A percentile compares a stretch with the other conserved stretches of the same genome.
Conservation (phyloP, 1,139 yeast species). For the Protomyces inouyei region DNA sequence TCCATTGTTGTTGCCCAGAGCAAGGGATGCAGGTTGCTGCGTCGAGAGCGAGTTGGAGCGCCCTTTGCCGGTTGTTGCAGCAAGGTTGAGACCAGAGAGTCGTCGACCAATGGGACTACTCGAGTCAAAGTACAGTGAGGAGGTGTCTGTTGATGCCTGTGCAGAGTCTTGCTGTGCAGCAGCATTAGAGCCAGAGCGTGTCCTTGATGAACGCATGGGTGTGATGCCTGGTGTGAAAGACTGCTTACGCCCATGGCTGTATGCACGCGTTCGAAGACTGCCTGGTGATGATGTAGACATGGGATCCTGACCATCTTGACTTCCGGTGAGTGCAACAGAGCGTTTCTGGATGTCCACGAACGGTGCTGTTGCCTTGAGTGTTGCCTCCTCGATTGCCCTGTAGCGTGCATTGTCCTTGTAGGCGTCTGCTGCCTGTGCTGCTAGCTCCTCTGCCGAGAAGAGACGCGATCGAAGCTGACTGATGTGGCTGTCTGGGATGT, state of each 20-base stretch:
- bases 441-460: not conserved
- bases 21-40: not conserved
- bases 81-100: not conserved
- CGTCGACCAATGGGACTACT: not conserved
- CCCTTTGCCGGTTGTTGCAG: not conserved
- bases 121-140: not conserved
- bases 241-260: not conserved
- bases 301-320: not conserved
- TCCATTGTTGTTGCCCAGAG: not conserved
- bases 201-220: not conserved
- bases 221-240: not conserved
- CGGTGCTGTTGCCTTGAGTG: slow-evolving; percentile 21
- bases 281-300: slow-evolving; percentile 1
- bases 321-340: not conserved
- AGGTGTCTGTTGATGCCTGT: not conserved
- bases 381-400: slow-evolving; percentile 10
- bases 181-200: not conserved
- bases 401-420: slow-evolving; percentile 13
- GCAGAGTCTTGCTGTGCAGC: not conserved
- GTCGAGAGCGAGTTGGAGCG: not conserved
- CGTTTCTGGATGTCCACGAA: slow-evolving; percentile 16
- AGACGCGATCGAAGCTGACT: not conserved
- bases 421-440: not conserved
- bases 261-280: not conserved
- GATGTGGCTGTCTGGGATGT: not conserved